These are phyloP conservation scores for Boletus sp. DNA, from an alignment of 768 basidiomycete species.

Conservation along the genomic window DNA sequence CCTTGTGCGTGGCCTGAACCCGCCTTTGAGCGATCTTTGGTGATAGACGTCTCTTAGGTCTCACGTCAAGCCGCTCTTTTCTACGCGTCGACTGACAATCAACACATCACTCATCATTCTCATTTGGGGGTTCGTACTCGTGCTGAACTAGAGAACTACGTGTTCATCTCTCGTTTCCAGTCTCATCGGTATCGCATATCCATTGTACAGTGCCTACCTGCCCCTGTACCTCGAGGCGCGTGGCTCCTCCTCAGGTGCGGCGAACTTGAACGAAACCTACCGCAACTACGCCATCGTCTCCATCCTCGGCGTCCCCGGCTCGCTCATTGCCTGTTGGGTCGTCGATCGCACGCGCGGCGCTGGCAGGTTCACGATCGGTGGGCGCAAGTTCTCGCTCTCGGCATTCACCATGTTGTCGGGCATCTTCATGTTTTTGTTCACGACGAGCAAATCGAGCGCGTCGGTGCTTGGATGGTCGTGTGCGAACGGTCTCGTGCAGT, in stretches of 20 bases:
- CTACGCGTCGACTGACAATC: constrained; percentile 40
- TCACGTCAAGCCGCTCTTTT: constrained; percentile 50
- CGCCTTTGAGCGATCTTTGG: neutral
- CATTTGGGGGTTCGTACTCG: constrained; percentile 46
- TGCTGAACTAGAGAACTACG: neutral
- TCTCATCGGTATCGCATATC: constrained; percentile 52
- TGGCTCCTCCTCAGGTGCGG: constrained; percentile 23
- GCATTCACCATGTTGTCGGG: constrained; percentile 44
- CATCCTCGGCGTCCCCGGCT: constrained; percentile 46
- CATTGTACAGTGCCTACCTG: constrained; percentile 52
- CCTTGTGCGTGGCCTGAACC: constrained; percentile 33
- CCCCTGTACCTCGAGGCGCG: constrained; percentile 45
- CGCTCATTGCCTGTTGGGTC: constrained; percentile 43
- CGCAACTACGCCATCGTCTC: constrained; percentile 52
- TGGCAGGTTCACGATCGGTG: constrained; percentile 37
- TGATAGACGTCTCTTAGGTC: constrained; percentile 30
- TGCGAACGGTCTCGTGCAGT: constrained; percentile 42
- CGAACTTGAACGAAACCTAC: constrained; percentile 35
- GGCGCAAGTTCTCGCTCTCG: constrained; percentile 48
- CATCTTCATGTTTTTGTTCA: constrained; percentile 52
- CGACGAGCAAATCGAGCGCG: constrained; percentile 41
- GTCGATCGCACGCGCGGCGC: constrained; percentile 42
- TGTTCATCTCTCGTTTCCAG: constrained; percentile 20
- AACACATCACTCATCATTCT: constrained; percentile 49
- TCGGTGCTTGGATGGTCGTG: constrained; percentile 48